Base-by-base conservation (phyloP, 768 basidiomycete species). In the Suillus clintonianus region DNA sequence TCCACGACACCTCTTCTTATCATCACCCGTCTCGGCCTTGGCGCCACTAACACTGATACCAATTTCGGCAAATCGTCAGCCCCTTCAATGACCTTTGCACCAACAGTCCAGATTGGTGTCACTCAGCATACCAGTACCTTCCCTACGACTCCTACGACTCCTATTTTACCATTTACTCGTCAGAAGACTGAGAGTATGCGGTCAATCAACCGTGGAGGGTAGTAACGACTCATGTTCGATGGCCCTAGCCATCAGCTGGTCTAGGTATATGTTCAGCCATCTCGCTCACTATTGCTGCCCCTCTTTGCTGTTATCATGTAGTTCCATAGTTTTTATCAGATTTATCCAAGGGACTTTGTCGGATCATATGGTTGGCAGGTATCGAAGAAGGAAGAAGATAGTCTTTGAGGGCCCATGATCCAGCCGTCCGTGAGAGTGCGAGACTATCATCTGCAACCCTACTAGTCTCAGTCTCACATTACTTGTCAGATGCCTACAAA, bases 401-500 rank as follows among this genome's bases (percentile, higher is more conserved):
- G 15, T 15, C 15, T 17, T n/a, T n/a, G n/a, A n/a, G n/a, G n/a
- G n/a, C n/a, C n/a, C 27, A 4, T 27, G 27, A 27, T 27, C 27
- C 2, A 27, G 27, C 27, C 27, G 19, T 7, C 42, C 17, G 42
- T 19, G 43, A 30, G 24, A 27, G 48, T 50, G 48, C 27, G 48
- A 50, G 15, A 50, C 15, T 30, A 13, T 27, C 7, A n/a, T n/a
- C 15, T 30, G 54, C 22, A 17, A 17, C 34, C 27, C 2, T 27
- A 27, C 2, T 27, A 27, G 27, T 27, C 42, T 43, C 19, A 17
- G 19, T 34, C n/a, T 24, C 7, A 8, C 15, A 5, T 37, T 13
- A 17, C 32, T 24, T 39, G 24, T 41, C 10, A 57, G 24, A 57
- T 57, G 56, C 36, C 54, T 17, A 5, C 24, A 19, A 83, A 84